Evolutionary conservation across 192 early-diverging fungal genomes (phyloP), one percentile per base, ranked within the genome.

Genomic region (Dissophora globulifera): DNA sequence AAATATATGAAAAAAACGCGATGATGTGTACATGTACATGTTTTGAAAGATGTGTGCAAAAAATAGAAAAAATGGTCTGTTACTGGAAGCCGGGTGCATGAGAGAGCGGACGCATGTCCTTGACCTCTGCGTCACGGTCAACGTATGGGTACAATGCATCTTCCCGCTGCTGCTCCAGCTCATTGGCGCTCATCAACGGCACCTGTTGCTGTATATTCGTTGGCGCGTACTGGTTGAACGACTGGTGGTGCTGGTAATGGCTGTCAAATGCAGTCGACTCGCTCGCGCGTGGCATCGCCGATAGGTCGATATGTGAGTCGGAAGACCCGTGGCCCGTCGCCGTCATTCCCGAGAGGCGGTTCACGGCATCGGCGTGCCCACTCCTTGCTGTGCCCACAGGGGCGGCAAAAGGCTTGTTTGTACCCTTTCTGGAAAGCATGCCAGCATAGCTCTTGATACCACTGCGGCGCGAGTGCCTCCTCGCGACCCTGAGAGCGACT

Each of bases 141-240:
- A n/a, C n/a, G 20, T 75, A 65, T 1, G 71, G 62, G 8, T 64
- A 30, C 23, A 64, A 33, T 1, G 26, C 23, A 27, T 59, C 19
- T 2, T 42, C n/a, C n/a, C n/a, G 29, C 29, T 65, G 62, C 16
- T 75, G 62, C 23, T 75, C 62, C 41, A 75, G 30, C 0, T 54
- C 71, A 42, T 75, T 66, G 7, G 62, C 71, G 47, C 50, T 54
- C 71, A 75, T 75, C 27, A 75, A 20, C 2, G 71, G 71, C 2
- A 75, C 62, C 9, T 60, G 62, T 12, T 75, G 71, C 17, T 72
- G 69, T 16, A 57, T 45, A 5, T 58, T 16, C 17, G 48, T n/a
- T 11, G 62, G 43, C 3, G 32, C 62, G 11, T 62, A 71, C 0
- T 54, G 57, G 33, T 75, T 66, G 50, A 47, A 75, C 8, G 35